These are phyloP conservation scores for Globisporangium paddicum DNA, from an alignment of 352 stramenopile species.

Conservation along the genomic window DNA sequence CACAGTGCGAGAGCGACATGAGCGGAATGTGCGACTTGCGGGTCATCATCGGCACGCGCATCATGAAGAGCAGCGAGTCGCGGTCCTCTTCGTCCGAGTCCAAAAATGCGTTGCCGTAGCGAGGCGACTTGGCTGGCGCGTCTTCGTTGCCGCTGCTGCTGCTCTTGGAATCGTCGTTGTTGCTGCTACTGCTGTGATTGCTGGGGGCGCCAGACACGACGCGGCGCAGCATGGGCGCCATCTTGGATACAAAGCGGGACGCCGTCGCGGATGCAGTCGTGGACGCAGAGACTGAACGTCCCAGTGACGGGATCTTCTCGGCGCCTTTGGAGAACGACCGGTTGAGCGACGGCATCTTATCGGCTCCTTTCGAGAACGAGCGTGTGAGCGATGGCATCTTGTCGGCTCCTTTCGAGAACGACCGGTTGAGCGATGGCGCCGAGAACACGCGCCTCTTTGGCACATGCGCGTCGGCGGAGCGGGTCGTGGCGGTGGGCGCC, in stretches of 20 bases:
- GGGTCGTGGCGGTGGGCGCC: not conserved
- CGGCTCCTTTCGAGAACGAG: constrained; percentile 16
- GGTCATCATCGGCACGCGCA: constrained; percentile 48
- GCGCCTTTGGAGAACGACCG: constrained; percentile 17
- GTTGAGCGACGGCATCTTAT: constrained; percentile 11
- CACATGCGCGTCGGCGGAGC: not conserved
- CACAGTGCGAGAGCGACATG: constrained; percentile 27
- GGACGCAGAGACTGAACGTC: constrained; percentile 21
- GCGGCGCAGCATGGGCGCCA: constrained; percentile 46
- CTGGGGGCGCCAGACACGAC: constrained; percentile 12
- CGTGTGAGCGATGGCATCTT: constrained; percentile 10
- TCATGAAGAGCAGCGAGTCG: constrained; percentile 60
- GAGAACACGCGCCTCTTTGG: constrained; percentile 37
- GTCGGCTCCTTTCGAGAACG: constrained; percentile 1
- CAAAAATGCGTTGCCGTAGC: constrained; percentile 18
- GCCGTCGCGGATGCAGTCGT: constrained; percentile 23
- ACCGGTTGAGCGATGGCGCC: constrained; percentile 23
- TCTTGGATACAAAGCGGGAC: constrained; percentile 55
- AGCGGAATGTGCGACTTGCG: constrained; percentile 53
- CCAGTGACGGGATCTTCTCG: constrained; percentile 12
- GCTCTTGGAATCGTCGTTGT: not conserved
- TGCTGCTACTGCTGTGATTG: not conserved
- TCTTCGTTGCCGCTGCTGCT: not conserved
- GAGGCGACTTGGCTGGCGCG: not conserved
- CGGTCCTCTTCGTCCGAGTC: constrained; percentile 44